Evolutionary conservation across 2,329 filamentous ascomycete genomes (phyloP).

Genomic region (Beauveria varroae): DNA sequence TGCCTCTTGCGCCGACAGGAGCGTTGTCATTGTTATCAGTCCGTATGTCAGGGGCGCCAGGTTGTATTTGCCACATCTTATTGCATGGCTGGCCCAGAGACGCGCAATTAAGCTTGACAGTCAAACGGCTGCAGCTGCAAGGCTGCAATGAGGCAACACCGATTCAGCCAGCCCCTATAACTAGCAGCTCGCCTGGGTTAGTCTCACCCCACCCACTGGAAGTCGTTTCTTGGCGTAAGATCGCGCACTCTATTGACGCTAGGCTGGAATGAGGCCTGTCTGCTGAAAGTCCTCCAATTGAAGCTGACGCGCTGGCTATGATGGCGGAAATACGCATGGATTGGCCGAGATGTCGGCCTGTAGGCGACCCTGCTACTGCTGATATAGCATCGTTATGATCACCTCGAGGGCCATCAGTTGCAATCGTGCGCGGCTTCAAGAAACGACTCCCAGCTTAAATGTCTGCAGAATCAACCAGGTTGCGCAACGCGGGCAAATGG

Average conservation of each 20-base stretch:
- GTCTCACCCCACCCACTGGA: neutral
- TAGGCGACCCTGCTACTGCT: neutral
- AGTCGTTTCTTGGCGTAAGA: neutral
- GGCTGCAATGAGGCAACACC: neutral
- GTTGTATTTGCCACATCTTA: neutral
- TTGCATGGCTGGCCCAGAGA: neutral
- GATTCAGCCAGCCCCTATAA: neutral
- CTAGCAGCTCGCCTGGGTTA: neutral
- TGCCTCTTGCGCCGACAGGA: neutral
- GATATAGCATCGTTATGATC: neutral
- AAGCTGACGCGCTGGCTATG: neutral
- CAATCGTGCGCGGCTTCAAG: neutral
- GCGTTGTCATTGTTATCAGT: neutral
- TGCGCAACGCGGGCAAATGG: neutral
- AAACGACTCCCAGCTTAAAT: neutral
- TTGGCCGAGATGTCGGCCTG: neutral
- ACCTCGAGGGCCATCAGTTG: neutral
- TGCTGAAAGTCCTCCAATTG: neutral
- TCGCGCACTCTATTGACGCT: neutral
- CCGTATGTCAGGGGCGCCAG: neutral
- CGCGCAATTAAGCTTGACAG: neutral
- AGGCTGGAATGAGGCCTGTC: neutral
- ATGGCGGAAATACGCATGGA: neutral
- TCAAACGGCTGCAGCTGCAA: neutral
- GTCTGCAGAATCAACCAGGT: neutral